phyloP scores from a whole-genome alignment of 108 stramenopile species.

The Pseudonitzschia multistriata region DNA sequence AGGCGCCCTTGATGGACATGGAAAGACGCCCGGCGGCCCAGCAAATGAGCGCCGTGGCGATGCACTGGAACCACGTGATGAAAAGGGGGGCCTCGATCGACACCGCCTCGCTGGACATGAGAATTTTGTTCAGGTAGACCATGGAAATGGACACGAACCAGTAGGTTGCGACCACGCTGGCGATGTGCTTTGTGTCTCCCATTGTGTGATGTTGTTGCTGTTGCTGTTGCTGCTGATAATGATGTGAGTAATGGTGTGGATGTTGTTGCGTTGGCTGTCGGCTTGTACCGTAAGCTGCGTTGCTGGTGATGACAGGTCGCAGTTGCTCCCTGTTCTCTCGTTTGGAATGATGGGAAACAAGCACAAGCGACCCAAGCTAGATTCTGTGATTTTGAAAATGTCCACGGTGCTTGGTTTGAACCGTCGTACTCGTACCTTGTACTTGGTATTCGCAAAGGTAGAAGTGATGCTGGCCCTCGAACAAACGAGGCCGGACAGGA shows the following conservation, averaged over 20 bases:
- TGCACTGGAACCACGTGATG: conserved; percentile 95
- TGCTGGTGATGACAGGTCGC: no score
- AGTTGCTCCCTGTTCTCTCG: no score
- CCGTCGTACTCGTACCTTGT: no score
- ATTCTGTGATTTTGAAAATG: no score
- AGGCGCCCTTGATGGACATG: conserved; percentile 44
- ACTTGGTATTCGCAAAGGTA: no score
- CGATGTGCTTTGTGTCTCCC: conserved; percentile 32
- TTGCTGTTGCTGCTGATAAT: neutral
- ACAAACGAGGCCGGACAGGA: no score
- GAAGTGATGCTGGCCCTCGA: no score
- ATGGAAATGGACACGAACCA: conserved; percentile 70
- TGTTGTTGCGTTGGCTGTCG: neutral
- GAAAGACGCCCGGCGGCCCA: conserved; percentile 65
- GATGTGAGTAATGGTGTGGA: no score
- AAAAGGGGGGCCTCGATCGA: conserved; percentile 91
- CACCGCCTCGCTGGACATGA: conserved; percentile 77
- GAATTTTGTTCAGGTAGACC: conserved; percentile 93
- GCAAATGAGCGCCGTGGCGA: conserved; percentile 85
- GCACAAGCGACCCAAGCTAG: no score
- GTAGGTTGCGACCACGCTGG: conserved; percentile 53
- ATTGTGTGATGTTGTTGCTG: neutral
- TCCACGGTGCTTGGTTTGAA: no score
- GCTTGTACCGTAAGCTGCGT: no score
- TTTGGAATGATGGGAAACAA: no score